Percentiles rank a stretch among this genome's conserved stretches.
Evolutionary conservation across 2,329 filamentous ascomycete species (phyloP).

Genomic region (Allantophomopsis cytisporea): DNA sequence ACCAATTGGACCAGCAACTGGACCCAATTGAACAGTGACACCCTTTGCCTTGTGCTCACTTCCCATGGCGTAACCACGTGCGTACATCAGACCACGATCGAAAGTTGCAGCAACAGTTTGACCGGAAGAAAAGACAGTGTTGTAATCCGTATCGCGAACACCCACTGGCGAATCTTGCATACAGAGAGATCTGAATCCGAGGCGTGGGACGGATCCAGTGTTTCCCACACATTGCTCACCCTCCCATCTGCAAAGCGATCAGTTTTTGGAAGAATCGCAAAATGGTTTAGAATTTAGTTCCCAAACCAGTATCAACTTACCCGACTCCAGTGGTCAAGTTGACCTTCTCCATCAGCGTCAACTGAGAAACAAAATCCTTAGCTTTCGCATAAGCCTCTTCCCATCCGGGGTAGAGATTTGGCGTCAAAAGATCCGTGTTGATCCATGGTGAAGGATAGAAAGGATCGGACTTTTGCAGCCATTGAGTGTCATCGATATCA

Average conservation of each 20-base stretch:
- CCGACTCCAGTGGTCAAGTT: slow-evolving; percentile 78
- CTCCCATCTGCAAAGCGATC: slow-evolving; percentile 4
- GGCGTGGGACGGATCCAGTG: slow-evolving; percentile 13
- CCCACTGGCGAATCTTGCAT: slow-evolving; percentile 19
- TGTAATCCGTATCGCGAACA: slow-evolving; percentile 43
- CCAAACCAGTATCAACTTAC: slow-evolving; percentile 1
- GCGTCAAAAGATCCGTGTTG: slow-evolving; percentile 7
- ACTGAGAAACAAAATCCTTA: slow-evolving; percentile 50
- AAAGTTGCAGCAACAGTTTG: slow-evolving; percentile 58
- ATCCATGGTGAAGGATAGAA: slow-evolving; percentile 17
- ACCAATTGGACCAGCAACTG: slow-evolving; percentile 58
- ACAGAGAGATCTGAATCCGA: slow-evolving; percentile 18
- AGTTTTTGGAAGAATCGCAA: neutral
- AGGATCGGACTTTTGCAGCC: slow-evolving; percentile 4
- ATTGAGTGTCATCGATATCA: neutral
- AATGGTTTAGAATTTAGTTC: neutral
- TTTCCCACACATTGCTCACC: slow-evolving; percentile 18
- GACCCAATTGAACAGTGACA: slow-evolving; percentile 59
- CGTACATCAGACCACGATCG: slow-evolving; percentile 45
- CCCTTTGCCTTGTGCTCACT: slow-evolving; percentile 63
- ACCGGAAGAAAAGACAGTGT: slow-evolving; percentile 57
- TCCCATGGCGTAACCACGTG: slow-evolving; percentile 32
- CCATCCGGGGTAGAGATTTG: slow-evolving; percentile 31
- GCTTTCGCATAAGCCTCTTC: slow-evolving; percentile 60
- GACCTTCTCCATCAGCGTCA: slow-evolving; percentile 77